Base-by-base conservation (phyloP, 2,329 filamentous ascomycete species). In the Sarocladium kiliense region DNA sequence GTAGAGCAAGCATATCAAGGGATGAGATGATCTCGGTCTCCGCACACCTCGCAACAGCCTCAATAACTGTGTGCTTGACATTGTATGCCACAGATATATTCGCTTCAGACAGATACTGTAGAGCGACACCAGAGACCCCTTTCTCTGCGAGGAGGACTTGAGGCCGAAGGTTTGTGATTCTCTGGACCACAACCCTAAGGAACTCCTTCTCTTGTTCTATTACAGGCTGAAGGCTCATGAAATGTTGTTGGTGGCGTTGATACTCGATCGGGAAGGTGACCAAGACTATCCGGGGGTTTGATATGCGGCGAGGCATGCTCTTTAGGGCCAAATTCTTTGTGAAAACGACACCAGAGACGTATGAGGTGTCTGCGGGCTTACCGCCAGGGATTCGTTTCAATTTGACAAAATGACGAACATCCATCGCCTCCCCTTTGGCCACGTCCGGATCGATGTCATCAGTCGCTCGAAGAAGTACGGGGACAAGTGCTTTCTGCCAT, bases 201-300 rank as follows among this genome's bases (percentile, higher is more conserved):
- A 94, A 99, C 66, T 99, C 94, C 61, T 89, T 88, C 71, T 99
- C 95, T 69, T 99, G 94, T 55, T 93, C 89, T 63, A 99, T 96
- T 55, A 99, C 91, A 37, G 93, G 93, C 63, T 97, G 91, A 51
- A 99, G 75, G 64, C 94, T 99, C 92, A 99, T 97, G 68, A 99
- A 97, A 68, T 97, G 92, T 68, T 80, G 77, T 66, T 80, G 76
- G 62, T 97, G 91, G 37, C 94, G 85, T 57, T 95, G 90, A 69
- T 99, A 99, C 67, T 99, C 94, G 56, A 99, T 90, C 0, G 94
- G 86, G 65, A 99, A 99, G 0, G 91, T 93, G 56, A 99, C 87
- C 60, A 99, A 90, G 50, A 96, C 80, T 58, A 99, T 94, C 30
- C 91, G 86, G 2, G 94, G 94, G 55, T 89, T 87, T 12, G 80